Percentiles rank a stretch among this genome's conserved stretches.
These are phyloP conservation scores for Abortiporus biennis DNA, from an alignment of 1,284 basidiomycete species.

Conservation along the genomic window DNA sequence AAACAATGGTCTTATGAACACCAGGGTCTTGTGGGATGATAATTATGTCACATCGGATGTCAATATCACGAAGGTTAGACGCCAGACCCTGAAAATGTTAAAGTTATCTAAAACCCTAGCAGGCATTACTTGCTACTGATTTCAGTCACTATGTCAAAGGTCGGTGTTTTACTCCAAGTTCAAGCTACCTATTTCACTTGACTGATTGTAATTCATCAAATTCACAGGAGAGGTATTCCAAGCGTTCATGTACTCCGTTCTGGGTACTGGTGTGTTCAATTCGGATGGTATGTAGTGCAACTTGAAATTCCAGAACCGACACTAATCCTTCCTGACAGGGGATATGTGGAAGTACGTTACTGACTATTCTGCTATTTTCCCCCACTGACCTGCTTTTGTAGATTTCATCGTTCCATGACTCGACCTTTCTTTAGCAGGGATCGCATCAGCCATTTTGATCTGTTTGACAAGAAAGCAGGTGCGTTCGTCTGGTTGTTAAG, in stretches of 20 bases:
- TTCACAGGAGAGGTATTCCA: slow-evolving; percentile 6
- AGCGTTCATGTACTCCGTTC: background rate
- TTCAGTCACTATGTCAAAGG: slow-evolving; percentile 6
- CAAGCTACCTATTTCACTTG: background rate
- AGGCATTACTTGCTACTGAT: slow-evolving; percentile 6
- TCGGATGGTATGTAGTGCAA: slow-evolving; percentile 3
- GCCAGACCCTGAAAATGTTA: background rate
- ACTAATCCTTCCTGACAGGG: slow-evolving; percentile 1
- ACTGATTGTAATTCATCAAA: background rate
- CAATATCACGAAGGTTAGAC: slow-evolving; percentile 17
- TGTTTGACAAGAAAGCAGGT: slow-evolving; percentile 18
- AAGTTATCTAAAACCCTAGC: background rate
- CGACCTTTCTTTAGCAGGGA: slow-evolving; percentile 21
- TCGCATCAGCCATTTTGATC: slow-evolving; percentile 17
- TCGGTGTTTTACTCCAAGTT: background rate
- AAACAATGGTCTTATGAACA: slow-evolving; percentile 7
- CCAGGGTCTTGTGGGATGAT: slow-evolving; percentile 12
- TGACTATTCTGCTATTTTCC: too few relatives aligned
- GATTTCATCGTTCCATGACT: slow-evolving; percentile 26
- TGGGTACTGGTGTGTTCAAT: slow-evolving; percentile 7
- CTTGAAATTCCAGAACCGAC: background rate
- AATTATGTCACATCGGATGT: slow-evolving; percentile 13
- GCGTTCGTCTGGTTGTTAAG: background rate
- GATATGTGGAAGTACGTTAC: slow-evolving; percentile 5
- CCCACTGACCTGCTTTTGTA: slow-evolving; percentile 8